Evolutionary conservation across 306 rosid species (phyloP), one percentile per base, ranked within the genome.

Genomic region (Quercus dentata): DNA sequence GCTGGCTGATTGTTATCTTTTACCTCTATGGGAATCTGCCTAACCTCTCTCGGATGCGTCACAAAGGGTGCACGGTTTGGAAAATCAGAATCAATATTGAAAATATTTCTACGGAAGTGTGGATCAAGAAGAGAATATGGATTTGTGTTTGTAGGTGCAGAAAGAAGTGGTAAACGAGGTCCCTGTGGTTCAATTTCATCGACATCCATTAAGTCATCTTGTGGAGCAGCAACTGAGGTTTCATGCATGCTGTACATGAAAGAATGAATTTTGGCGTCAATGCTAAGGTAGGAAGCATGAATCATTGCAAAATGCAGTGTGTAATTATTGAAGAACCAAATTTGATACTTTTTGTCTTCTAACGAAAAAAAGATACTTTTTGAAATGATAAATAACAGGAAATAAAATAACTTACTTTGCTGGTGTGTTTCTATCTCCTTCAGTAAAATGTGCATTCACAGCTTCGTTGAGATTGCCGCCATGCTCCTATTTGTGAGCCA

Each of bases 401-500:
- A 38, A 71, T 49, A 64, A 77, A 51, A 78, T 73, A 28, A 65
- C 78, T 30, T 82, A 91, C 98, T 87, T 89, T 57, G 86, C 74
- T 19, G 81, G 61, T 75, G 76, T 6, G 71, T 64, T 85, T 87
- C 94, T 87, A 80, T 93, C 97, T 77, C 94, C 94, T 89, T 89
- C 96, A 77, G 81, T 86, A 74, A 90, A 95, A 90, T 88, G 87
- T n/a, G 93, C 91, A 89, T 91, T 87, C 82, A 89, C 89, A 21
- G 99, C 99, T 76, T 85, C 90, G 81, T 88, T 91, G 85, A 95
- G 92, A 87, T 93, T 83, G 12, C 90, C 93, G n/a, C 89, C 92
- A 78, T 89, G 92, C 79, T 87, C 98, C 99, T 95, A 79, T 69
- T 62, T 82, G 75, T 58, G 87, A 70, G 69, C 61, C 74, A 61